Base-by-base conservation (phyloP, 2,329 filamentous ascomycete genomes). In the Graphiopsis chlorocephala region DNA sequence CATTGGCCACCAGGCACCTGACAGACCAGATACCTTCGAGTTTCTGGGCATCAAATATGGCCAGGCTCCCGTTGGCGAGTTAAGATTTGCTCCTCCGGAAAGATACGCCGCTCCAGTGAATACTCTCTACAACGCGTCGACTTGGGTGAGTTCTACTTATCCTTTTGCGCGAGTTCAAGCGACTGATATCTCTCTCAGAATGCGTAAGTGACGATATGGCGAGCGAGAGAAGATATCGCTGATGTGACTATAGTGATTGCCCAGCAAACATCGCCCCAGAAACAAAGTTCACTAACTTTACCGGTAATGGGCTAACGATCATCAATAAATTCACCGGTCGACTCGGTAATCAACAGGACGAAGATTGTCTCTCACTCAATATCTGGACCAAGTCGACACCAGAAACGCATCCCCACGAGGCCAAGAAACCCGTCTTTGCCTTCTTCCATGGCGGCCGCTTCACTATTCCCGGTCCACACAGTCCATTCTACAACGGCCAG, bases 381-480 rank as follows among this genome's bases (percentile, higher is more conserved):
- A 68, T 78, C 17, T 78, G 76, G 75, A 66, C 78, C 78, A 11
- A 67, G 68, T 5, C 50, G 68, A 15, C 66, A 68, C 20, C 67
- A 6, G 58, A 68, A 29, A 62, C 63, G 6, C 29, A 71, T 35
- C 52, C 61, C 25, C 45, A 62, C 15, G 58, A 48, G 38, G 10
- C 23, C n/a, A 29, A 47, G 17, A 60, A 64, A 42, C 75, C 78
- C 2, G 76, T 82, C 15, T 68, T 79, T 17, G 71, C 80, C 5
- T 76, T 76, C 64, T 74, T 82, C 61, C 76, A 81, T 64, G 79
- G 79, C 35, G 79, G 78, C 45, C 72, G 77, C 74, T 80, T 77
- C 69, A 72, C 47, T 68, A 74, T 11, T 68, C 72, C 52, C 74
- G 77, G n/a, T 71, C 72, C 38, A 74, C 77, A 76, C 58, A 77